Conservation (phyloP, 768 basidiomycete genomes). For the Kwoniella newhampshirensis region DNA sequence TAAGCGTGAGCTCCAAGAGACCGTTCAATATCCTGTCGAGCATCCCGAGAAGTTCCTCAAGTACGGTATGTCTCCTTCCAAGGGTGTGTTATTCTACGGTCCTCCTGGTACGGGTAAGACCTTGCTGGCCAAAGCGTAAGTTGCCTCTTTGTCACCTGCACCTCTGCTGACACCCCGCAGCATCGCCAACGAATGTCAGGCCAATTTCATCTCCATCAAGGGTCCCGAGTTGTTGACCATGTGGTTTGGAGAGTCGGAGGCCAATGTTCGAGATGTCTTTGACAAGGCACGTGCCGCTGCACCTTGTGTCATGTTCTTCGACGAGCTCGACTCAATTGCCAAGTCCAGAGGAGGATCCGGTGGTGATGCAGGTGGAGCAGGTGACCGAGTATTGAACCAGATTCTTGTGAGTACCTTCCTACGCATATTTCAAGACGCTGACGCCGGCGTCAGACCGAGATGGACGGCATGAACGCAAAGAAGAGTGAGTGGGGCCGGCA, state of each 20-base stretch:
- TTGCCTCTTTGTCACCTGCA: background rate
- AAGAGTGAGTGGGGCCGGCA: slow-evolving; percentile 56
- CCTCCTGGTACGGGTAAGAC: slow-evolving; percentile 99
- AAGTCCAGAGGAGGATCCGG: slow-evolving; percentile 83
- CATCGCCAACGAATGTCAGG: slow-evolving; percentile 98
- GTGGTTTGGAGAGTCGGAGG: slow-evolving; percentile 99
- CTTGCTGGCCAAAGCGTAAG: slow-evolving; percentile 82
- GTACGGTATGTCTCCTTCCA: slow-evolving; percentile 99
- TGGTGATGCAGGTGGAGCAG: slow-evolving; percentile 87
- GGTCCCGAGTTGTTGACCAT: slow-evolving; percentile 97
- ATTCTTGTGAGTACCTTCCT: slow-evolving; percentile 42
- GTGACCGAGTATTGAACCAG: slow-evolving; percentile 91
- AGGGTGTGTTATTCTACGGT: slow-evolving; percentile 99
- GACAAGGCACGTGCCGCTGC: slow-evolving; percentile 99
- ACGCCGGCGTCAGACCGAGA: slow-evolving; percentile 65
- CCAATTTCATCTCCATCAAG: slow-evolving; percentile 99
- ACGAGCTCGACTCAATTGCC: slow-evolving; percentile 97
- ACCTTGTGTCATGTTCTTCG: slow-evolving; percentile 99
- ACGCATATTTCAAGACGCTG: background rate
- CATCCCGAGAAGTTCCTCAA: slow-evolving; percentile 99
- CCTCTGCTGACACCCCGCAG: slow-evolving; percentile 21
- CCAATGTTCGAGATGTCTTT: slow-evolving; percentile 98
- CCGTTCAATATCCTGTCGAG: slow-evolving; percentile 99
- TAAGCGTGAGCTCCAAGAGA: slow-evolving; percentile 98
- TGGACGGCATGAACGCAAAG: slow-evolving; percentile 85